Evolutionary conservation across 495 filamentous ascomycete genomes (phyloP).

Genomic region (Pseudomonodictys pantanalensis): DNA sequence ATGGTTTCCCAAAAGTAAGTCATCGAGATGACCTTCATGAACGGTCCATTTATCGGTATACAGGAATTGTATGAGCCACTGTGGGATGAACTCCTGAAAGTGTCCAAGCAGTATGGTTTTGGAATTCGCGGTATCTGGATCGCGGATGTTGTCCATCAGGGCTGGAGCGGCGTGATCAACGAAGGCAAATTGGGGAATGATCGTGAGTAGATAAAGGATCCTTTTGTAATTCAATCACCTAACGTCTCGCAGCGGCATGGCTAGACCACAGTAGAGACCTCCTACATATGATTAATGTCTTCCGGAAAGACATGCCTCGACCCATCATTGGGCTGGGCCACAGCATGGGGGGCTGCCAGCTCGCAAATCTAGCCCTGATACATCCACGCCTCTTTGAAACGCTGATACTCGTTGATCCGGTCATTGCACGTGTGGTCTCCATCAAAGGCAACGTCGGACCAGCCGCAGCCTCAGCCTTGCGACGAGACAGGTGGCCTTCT

Average conservation of each 20-base stretch:
- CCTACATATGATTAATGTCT: constrained; percentile 79
- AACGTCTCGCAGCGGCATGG: constrained; percentile 56
- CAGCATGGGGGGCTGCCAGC: constrained; percentile 76
- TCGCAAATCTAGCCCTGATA: constrained; percentile 61
- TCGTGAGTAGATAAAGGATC: constrained; percentile 29
- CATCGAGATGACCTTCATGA: background rate
- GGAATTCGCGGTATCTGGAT: constrained; percentile 46
- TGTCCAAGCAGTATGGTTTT: constrained; percentile 33
- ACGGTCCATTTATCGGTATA: background rate
- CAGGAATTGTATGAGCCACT: constrained; percentile 50
- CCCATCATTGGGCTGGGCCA: constrained; percentile 90
- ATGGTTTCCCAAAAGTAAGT: constrained; percentile 47
- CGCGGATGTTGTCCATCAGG: constrained; percentile 48
- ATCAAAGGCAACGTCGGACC: constrained; percentile 36
- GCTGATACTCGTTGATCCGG: constrained; percentile 77
- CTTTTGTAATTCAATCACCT: constrained; percentile 21
- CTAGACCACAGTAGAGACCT: constrained; percentile 84
- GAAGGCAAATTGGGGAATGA: constrained; percentile 45
- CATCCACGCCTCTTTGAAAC: constrained; percentile 80
- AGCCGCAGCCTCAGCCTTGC: constrained; percentile 34
- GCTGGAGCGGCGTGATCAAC: constrained; percentile 42
- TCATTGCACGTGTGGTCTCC: constrained; percentile 53
- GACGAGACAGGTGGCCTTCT: constrained; percentile 41
- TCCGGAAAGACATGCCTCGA: constrained; percentile 77
- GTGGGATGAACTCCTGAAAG: constrained; percentile 44